Evolutionary conservation across 1,284 basidiomycete genomes (phyloP).

Genomic region (Cryptococcus sp.): DNA sequence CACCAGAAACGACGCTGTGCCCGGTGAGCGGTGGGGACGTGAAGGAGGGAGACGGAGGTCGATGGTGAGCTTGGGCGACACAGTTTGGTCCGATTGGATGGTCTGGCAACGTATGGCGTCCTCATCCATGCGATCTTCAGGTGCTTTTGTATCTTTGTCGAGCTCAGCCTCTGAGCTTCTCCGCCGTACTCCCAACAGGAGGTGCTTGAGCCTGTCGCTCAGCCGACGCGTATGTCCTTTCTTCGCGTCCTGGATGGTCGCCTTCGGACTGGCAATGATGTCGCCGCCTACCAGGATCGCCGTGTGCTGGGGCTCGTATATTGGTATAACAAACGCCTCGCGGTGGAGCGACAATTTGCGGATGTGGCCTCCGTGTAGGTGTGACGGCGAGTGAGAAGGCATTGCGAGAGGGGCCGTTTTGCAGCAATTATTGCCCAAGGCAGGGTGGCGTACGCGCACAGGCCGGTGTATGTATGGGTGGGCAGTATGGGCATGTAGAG

Average conservation of each 20-base stretch:
- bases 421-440: not conserved
- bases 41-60: not conserved
- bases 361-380: not conserved
- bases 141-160: not conserved
- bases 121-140: not conserved
- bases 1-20: constrained; percentile 6
- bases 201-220: constrained; percentile 5
- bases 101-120: not conserved
- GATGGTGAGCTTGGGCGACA: not conserved
- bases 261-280: too few species aligned
- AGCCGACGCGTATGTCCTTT: constrained; percentile 2
- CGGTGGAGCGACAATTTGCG: constrained; percentile 1
- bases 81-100: not conserved
- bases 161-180: not conserved
- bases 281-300: too few species aligned
- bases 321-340: constrained; percentile 1
- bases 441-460: not conserved
- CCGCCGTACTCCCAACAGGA: not conserved
- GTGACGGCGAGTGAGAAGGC: not conserved
- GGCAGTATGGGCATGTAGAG: not conserved
- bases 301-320: too few species aligned
- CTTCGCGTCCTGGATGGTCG: not conserved
- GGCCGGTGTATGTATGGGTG: not conserved
- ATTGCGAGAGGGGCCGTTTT: not conserved
- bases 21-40: constrained; percentile 3